These are phyloP conservation scores for Wickerhamiella australiensis DNA, from an alignment of 805 yeast genomes.

Conservation along the genomic window DNA sequence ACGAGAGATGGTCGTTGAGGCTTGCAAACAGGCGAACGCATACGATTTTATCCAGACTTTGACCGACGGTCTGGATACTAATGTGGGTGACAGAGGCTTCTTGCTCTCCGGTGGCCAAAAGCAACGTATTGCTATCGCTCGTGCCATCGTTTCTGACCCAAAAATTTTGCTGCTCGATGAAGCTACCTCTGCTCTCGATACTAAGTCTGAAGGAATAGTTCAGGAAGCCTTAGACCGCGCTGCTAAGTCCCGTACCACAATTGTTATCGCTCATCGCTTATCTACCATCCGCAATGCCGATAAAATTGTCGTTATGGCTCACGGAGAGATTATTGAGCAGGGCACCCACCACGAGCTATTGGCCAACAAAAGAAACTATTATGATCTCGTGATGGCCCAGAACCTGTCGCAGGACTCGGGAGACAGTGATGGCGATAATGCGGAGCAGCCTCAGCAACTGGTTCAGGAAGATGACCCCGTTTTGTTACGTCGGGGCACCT, in stretches of 20 bases:
- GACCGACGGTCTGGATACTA: conserved; percentile 73
- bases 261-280: conserved; percentile 47
- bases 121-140: conserved; percentile 59
- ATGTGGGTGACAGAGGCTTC: conserved; percentile 49
- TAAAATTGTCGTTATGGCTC: conserved; percentile 40
- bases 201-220: conserved; percentile 33
- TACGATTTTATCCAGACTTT: conserved; percentile 39
- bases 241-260: conserved; percentile 34
- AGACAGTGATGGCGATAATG: not conserved
- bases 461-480: conserved; percentile 5
- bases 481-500: not conserved
- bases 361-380: conserved; percentile 23
- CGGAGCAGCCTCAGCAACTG: conserved; percentile 1
- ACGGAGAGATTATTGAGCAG: conserved; percentile 40
- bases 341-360: conserved; percentile 34
- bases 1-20: conserved; percentile 29
- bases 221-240: conserved; percentile 33
- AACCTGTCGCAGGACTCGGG: conserved; percentile 18
- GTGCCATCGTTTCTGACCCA: conserved; percentile 55
- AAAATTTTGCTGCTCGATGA: conserved; percentile 49
- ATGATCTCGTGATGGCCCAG: conserved; percentile 30
- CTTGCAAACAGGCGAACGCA: conserved; percentile 32
- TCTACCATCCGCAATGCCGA: conserved; percentile 47
- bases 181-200: conserved; percentile 49
- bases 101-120: conserved; percentile 60